Conservation (phyloP, 2,329 filamentous ascomycete species). For the Paradendryphiella salina region DNA sequence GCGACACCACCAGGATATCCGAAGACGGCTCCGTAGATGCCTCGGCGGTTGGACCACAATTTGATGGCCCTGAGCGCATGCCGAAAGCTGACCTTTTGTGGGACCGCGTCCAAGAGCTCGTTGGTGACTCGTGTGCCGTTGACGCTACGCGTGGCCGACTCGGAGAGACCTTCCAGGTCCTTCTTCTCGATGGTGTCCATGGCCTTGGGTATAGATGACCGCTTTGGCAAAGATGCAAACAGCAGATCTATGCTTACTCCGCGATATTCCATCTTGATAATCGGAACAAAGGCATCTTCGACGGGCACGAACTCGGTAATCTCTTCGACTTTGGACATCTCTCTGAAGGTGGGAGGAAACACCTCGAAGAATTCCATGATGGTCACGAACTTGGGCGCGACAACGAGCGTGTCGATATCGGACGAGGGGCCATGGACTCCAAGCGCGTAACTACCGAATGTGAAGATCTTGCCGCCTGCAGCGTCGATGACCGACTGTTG, state of each 20-base stretch:
- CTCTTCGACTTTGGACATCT: slow-evolving; percentile 74
- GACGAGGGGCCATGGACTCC: slow-evolving; percentile 92
- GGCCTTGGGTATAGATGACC: slow-evolving; percentile 55
- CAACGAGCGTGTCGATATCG: slow-evolving; percentile 95
- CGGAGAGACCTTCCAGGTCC: slow-evolving; percentile 81
- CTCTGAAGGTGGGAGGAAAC: slow-evolving; percentile 78
- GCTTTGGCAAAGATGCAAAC: slow-evolving; percentile 51
- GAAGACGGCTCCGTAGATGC: slow-evolving; percentile 94
- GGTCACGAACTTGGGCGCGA: slow-evolving; percentile 85
- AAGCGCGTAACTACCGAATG: slow-evolving; percentile 92
- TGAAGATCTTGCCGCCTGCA: slow-evolving; percentile 90
- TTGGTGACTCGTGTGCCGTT: slow-evolving; percentile 95
- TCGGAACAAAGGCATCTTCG: slow-evolving; percentile 88
- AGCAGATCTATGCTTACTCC: slow-evolving; percentile 96
- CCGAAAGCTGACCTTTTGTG: slow-evolving; percentile 86
- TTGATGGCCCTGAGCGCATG: slow-evolving; percentile 90
- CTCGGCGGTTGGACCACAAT: slow-evolving; percentile 90
- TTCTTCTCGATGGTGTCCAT: slow-evolving; percentile 81
- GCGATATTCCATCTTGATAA: slow-evolving; percentile 93
- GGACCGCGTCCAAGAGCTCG: slow-evolving; percentile 85
- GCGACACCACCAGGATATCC: slow-evolving; percentile 96
- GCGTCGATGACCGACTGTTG: slow-evolving; percentile 77
- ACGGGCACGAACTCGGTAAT: slow-evolving; percentile 86
- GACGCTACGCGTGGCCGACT: slow-evolving; percentile 82
- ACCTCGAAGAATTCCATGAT: slow-evolving; percentile 90